Evolutionary conservation across 371 early-diverging fungal genomes (phyloP).

Genomic region (Zychaea mexicana): DNA sequence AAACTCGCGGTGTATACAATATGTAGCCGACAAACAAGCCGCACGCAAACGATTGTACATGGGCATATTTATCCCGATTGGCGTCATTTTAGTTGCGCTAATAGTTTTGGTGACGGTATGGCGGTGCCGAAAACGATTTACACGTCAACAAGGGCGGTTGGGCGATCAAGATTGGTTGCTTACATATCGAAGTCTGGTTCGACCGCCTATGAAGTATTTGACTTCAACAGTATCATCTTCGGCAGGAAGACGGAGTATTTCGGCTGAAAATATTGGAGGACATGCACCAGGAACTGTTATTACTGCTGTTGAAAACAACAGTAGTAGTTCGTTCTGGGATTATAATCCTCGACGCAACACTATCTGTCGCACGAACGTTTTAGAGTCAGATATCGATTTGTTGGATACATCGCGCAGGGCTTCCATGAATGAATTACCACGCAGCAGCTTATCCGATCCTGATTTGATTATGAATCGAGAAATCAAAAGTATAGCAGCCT

Average conservation of each 20-base stretch:
- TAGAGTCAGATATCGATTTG: not conserved
- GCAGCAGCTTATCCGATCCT: constrained; percentile 7
- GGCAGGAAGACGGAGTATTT: not conserved
- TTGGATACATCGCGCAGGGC: not conserved
- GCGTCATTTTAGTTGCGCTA: constrained; percentile 6
- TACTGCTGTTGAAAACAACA: no score
- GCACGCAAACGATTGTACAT: constrained; percentile 20
- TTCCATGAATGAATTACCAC: constrained; percentile 1
- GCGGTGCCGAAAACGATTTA: constrained; percentile 23
- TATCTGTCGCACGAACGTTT: not conserved
- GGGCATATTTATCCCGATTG: constrained; percentile 34
- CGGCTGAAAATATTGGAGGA: not conserved
- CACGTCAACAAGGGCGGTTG: constrained; percentile 17
- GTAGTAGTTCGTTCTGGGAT: not conserved
- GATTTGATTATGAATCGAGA: constrained; percentile 6
- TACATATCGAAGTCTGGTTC: constrained; percentile 32
- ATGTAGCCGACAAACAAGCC: constrained; percentile 3
- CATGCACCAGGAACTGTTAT: no score
- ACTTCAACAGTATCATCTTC: not conserved
- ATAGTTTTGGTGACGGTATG: constrained; percentile 8
- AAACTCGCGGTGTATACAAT: constrained; percentile 16
- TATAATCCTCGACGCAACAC: not conserved
- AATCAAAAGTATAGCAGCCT: not conserved
- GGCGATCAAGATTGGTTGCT: constrained; percentile 52
- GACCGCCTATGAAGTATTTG: constrained; percentile 13